Percentiles rank a stretch among this genome's conserved stretches.
These are phyloP conservation scores for Daedaleopsis sinensis DNA, from an alignment of 768 basidiomycete genomes.

Conservation along the genomic window DNA sequence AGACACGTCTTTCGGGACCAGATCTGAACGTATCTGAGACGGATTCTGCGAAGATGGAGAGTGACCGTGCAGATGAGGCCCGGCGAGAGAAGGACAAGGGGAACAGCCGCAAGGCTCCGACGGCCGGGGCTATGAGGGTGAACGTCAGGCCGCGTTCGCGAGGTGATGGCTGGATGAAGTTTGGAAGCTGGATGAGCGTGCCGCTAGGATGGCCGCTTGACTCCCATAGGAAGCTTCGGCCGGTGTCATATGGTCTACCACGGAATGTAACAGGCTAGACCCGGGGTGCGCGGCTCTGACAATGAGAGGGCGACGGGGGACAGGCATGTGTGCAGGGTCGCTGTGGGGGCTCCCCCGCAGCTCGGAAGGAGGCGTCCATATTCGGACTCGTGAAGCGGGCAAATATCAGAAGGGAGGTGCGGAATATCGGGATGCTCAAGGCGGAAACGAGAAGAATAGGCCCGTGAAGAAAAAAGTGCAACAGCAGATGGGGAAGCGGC, in stretches of 20 bases:
- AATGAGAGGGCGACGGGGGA: neutral
- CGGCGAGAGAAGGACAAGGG: neutral
- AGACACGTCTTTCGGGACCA: neutral
- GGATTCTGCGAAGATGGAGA: neutral
- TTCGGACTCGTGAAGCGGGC: neutral
- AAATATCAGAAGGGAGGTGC: conserved; percentile 6
- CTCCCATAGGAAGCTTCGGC: neutral
- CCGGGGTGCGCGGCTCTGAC: neutral
- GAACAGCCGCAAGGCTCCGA: neutral
- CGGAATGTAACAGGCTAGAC: neutral
- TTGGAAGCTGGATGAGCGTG: neutral
- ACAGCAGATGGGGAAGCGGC: conserved; percentile 7
- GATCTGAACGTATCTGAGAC: neutral
- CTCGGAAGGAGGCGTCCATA: neutral
- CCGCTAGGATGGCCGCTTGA: neutral
- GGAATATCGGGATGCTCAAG: conserved; percentile 7
- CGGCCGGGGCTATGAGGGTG: neutral
- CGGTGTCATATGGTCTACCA: conserved; percentile 5
- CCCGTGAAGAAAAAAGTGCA: neutral
- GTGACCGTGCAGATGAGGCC: neutral
- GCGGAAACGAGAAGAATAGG: neutral
- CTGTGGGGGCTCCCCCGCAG: neutral
- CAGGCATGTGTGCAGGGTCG: neutral
- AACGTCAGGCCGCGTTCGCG: neutral
- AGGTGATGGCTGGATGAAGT: neutral